A percentile compares a stretch with the other conserved stretches of the same genome.
Evolutionary conservation across 495 filamentous ascomycete genomes (phyloP).

Genomic region (Platismatia glauca): DNA sequence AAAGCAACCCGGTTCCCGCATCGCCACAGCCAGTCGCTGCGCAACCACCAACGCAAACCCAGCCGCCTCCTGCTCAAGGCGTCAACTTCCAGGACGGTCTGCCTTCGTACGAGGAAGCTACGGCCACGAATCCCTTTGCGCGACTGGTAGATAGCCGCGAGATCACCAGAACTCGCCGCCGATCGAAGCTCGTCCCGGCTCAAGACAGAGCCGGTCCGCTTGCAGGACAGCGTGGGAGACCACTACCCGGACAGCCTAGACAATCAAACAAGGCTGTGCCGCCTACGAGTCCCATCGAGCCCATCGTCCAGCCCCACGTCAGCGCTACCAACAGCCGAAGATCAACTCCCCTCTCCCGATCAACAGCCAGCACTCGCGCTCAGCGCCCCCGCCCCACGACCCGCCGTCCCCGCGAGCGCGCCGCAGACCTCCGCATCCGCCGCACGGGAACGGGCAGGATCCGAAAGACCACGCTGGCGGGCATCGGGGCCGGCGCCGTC

Average conservation of each 20-base stretch:
- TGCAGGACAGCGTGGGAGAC: background rate
- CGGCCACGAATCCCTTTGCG: background rate
- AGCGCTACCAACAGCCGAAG: background rate
- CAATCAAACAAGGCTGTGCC: too few species aligned
- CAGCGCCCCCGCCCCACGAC: too few species aligned
- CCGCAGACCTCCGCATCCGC: background rate
- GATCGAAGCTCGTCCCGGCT: background rate
- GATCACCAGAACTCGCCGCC: background rate
- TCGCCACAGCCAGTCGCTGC: too few species aligned
- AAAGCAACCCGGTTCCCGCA: background rate
- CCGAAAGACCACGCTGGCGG: background rate
- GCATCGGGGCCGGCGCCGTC: background rate
- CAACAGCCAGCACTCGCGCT: background rate
- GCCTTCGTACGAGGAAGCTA: background rate
- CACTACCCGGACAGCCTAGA: background rate
- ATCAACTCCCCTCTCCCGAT: too few species aligned
- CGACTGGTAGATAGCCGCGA: background rate
- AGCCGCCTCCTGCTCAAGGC: background rate
- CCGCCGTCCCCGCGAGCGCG: background rate
- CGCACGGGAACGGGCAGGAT: background rate
- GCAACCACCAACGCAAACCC: background rate
- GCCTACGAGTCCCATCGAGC: too few species aligned
- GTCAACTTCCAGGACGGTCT: background rate
- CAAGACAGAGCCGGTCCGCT: background rate
- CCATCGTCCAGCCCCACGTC: too few species aligned